phyloP scores from a whole-genome alignment of 23 red algal species.

The Gracilaria caudata region DNA sequence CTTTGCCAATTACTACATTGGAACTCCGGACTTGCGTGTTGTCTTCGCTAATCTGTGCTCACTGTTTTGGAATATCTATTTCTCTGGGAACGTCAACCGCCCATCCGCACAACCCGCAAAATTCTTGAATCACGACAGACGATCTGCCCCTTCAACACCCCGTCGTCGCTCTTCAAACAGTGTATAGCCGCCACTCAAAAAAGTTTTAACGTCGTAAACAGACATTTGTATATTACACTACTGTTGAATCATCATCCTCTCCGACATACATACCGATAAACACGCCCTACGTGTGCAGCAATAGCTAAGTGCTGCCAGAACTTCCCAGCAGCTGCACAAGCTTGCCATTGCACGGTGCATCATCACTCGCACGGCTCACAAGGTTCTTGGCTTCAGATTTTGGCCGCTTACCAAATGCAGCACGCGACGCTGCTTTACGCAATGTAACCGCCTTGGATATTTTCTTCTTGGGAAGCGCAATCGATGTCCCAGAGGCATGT shows the following conservation, averaged over 20 bases:
- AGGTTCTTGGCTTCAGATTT: not conserved
- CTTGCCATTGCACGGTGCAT: not conserved
- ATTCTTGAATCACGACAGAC: not conserved
- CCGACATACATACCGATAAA: not conserved
- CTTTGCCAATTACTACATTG: conserved; percentile 83
- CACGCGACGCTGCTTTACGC: not conserved
- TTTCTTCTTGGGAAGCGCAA: conserved; percentile 1
- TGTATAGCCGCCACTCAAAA: conserved; percentile 9
- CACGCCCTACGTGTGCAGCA: not conserved
- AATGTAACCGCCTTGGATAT: not conserved
- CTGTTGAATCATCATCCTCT: conserved; percentile 1
- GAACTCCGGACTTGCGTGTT: conserved; percentile 82
- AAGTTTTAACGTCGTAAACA: conserved; percentile 24
- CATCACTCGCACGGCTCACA: not conserved
- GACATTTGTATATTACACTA: conserved; percentile 40
- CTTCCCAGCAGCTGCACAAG: conserved; percentile 16
- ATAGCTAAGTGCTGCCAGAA: not conserved
- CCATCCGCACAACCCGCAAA: conserved; percentile 3
- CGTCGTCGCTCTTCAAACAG: conserved; percentile 21
- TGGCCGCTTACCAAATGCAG: not conserved
- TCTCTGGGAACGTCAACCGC: conserved; percentile 66
- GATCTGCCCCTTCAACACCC: not conserved
- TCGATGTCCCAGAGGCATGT: not conserved
- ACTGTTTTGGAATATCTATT: conserved; percentile 88
- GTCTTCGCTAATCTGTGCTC: conserved; percentile 86